These are phyloP conservation scores for Ramalina intermedia DNA, from an alignment of 495 filamentous ascomycete species.

Conservation along the genomic window DNA sequence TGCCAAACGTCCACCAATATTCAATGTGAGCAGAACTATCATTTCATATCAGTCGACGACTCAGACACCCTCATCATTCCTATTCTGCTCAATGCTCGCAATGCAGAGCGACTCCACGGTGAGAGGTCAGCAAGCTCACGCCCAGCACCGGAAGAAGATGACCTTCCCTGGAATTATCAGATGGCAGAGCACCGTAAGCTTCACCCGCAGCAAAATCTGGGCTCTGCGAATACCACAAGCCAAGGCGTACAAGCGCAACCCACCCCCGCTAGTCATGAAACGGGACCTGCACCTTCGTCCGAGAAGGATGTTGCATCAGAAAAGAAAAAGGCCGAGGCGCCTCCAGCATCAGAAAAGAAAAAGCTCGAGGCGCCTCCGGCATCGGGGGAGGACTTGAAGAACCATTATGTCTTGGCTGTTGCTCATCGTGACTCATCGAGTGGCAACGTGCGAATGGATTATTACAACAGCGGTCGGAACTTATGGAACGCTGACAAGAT, in stretches of 20 bases:
- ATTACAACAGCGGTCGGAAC: slow-evolving; percentile 1
- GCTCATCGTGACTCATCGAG: neutral
- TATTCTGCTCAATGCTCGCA: neutral
- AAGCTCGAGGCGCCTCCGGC: neutral
- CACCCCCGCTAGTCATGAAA: too few relatives aligned
- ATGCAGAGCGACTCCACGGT: too few relatives aligned
- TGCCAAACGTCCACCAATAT: too few relatives aligned
- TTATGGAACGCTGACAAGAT: neutral
- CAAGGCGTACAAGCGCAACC: too few relatives aligned
- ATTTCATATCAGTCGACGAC: too few relatives aligned
- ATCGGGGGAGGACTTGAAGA: neutral
- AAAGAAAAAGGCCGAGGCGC: neutral
- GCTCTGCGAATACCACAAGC: too few relatives aligned
- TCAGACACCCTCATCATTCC: neutral
- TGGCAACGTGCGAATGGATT: neutral
- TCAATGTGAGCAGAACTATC: too few relatives aligned
- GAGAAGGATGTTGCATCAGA: neutral
- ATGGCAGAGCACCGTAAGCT: too few relatives aligned
- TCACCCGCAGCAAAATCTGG: too few relatives aligned
- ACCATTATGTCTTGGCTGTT: neutral
- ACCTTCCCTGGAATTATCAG: too few relatives aligned
- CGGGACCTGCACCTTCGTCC: neutral
- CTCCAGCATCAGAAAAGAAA: neutral
- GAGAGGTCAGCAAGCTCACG: too few relatives aligned
- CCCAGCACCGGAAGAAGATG: too few relatives aligned